Evolutionary conservation across 2,329 filamentous ascomycete species (phyloP).

Genomic region (Aspergillus fumigatus): DNA sequence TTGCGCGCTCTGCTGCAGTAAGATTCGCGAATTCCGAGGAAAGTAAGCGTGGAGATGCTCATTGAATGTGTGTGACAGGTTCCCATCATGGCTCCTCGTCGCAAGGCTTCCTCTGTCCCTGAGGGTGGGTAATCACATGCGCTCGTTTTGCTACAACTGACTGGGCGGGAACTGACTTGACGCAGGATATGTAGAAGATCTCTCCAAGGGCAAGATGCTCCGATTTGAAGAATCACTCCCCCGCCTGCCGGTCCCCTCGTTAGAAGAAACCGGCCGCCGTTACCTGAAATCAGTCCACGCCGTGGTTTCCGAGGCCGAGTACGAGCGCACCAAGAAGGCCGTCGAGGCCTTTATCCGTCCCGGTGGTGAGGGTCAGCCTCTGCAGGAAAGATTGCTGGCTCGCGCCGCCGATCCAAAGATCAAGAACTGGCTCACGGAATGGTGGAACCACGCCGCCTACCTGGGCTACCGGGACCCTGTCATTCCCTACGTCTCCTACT

Average conservation of each 20-base stretch:
- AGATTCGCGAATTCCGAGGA: slow-evolving; percentile 3
- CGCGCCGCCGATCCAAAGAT: slow-evolving; percentile 71
- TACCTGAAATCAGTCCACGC: slow-evolving; percentile 65
- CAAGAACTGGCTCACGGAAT: slow-evolving; percentile 95
- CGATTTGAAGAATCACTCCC: slow-evolving; percentile 64
- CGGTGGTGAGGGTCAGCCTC: slow-evolving; percentile 73
- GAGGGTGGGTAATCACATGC: slow-evolving; percentile 39
- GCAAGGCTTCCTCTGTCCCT: slow-evolving; percentile 43
- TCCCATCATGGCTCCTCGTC: slow-evolving; percentile 37
- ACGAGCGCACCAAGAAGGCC: slow-evolving; percentile 64
- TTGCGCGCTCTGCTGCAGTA: slow-evolving; percentile 33
- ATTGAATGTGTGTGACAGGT: slow-evolving; percentile 21
- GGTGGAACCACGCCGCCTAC: slow-evolving; percentile 97
- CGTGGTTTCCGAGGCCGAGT: slow-evolving; percentile 56
- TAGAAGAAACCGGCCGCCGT: slow-evolving; percentile 60
- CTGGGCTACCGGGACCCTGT: slow-evolving; percentile 91
- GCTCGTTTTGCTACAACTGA: background rate
- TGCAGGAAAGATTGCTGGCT: slow-evolving; percentile 83
- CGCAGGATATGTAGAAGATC: slow-evolving; percentile 61
- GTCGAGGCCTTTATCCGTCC: slow-evolving; percentile 85
- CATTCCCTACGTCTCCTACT: slow-evolving; percentile 97
- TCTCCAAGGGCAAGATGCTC: slow-evolving; percentile 60
- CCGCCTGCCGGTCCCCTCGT: slow-evolving; percentile 56
- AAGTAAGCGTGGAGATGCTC: background rate
- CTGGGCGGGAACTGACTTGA: background rate